A percentile compares a stretch with the other conserved stretches of the same genome.
These are phyloP conservation scores for Oemleria cerasiformis DNA, from an alignment of 306 rosid genomes.

Conservation along the genomic window DNA sequence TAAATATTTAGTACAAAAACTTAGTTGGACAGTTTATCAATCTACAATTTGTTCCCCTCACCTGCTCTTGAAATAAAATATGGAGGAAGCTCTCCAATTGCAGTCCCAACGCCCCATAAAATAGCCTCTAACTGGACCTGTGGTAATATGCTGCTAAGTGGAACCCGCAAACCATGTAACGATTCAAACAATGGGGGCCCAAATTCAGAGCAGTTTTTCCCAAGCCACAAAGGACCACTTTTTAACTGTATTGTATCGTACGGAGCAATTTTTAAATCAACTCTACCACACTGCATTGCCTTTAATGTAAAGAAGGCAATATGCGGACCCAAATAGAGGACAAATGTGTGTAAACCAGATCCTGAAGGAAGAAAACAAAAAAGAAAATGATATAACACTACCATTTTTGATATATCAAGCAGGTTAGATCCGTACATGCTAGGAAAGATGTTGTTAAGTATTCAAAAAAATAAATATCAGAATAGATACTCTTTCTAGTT, in stretches of 20 bases:
- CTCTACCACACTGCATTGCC: conserved; percentile 94
- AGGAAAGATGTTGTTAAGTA: conserved; percentile 2
- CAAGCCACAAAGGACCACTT: conserved; percentile 92
- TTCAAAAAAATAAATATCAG: background rate
- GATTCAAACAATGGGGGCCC: conserved; percentile 74
- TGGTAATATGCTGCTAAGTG: conserved; percentile 79
- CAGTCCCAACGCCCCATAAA: conserved; percentile 97
- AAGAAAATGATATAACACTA: conserved; percentile 12
- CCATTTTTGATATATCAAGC: background rate
- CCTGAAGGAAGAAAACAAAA: conserved; percentile 50
- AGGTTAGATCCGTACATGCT: background rate
- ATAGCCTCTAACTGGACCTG: conserved; percentile 92
- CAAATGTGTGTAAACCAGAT: conserved; percentile 98
- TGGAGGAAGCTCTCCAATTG: conserved; percentile 99
- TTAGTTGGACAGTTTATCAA: background rate
- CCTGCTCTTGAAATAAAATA: conserved; percentile 99
- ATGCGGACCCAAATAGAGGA: conserved; percentile 97
- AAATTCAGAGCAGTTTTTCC: conserved; percentile 78
- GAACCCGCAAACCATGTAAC: conserved; percentile 63
- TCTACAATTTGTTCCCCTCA: conserved; percentile 26
- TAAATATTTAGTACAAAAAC: background rate
- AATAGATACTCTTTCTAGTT: conserved; percentile 12
- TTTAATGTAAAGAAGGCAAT: conserved; percentile 87
- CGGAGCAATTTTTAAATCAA: conserved; percentile 88
- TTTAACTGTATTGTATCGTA: conserved; percentile 91